Evolutionary conservation across 352 stramenopile species (phyloP).

Genomic region (Pythium aristosporum): DNA sequence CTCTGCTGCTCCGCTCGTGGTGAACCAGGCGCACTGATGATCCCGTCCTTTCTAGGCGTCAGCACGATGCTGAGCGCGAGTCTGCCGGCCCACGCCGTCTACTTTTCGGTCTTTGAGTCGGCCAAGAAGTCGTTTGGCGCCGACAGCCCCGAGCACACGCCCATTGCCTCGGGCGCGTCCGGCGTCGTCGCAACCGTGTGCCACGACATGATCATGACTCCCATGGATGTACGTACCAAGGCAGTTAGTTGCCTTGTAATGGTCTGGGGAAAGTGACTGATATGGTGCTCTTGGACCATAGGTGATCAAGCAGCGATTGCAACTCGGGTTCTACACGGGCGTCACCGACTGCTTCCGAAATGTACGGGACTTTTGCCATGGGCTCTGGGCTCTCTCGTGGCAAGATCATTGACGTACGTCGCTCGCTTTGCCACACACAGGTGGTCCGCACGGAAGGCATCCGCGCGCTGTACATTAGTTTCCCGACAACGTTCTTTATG

Average conservation of each 20-base stretch:
- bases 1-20: background rate
- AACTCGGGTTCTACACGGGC: slow-evolving; percentile 97
- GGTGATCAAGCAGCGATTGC: slow-evolving; percentile 98
- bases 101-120: slow-evolving; percentile 93
- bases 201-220: slow-evolving; percentile 99
- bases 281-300: slow-evolving; percentile 20
- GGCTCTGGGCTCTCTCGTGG: too few species aligned
- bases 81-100: slow-evolving; percentile 94
- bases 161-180: slow-evolving; percentile 77
- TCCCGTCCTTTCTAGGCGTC: slow-evolving; percentile 55
- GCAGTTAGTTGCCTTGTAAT: background rate
- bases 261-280: background rate
- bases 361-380: slow-evolving; percentile 29
- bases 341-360: slow-evolving; percentile 88
- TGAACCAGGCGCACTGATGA: background rate
- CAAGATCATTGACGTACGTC: background rate
- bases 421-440: slow-evolving; percentile 29
- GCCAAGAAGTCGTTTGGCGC: slow-evolving; percentile 83
- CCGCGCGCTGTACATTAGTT: slow-evolving; percentile 91
- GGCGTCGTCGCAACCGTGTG: slow-evolving; percentile 93
- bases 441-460: slow-evolving; percentile 77
- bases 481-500: slow-evolving; percentile 97
- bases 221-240: slow-evolving; percentile 89
- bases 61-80: slow-evolving; percentile 98
- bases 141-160: slow-evolving; percentile 67